Percentiles rank a stretch among this genome's conserved stretches.
Conservation (phyloP, 352 stramenopile genomes). For the Phytophthora hibernalis region DNA sequence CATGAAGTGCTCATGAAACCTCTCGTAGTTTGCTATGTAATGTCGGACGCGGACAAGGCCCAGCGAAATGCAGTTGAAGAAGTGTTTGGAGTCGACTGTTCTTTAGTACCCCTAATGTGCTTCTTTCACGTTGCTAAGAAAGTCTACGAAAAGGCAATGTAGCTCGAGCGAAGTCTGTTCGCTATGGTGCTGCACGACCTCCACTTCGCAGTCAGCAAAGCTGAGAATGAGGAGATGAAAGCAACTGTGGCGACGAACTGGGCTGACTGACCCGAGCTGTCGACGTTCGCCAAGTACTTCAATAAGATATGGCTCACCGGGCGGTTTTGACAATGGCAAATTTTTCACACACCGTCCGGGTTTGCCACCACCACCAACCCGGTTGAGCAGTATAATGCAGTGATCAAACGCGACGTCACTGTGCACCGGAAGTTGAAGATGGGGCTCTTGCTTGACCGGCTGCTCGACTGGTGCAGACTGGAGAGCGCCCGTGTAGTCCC, state of each 20-base stretch:
- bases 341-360: slow-evolving; percentile 12
- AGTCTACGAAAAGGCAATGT: slow-evolving; percentile 11
- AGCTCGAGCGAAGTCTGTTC: neutral
- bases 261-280: neutral
- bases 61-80: neutral
- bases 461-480: slow-evolving; percentile 3
- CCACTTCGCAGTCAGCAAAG: slow-evolving; percentile 2
- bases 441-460: neutral
- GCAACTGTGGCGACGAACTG: neutral
- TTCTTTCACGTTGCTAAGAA: slow-evolving; percentile 21
- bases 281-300: slow-evolving; percentile 4
- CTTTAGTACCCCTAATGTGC: slow-evolving; percentile 5
- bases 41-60: too few relatives aligned
- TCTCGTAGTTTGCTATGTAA: too few relatives aligned
- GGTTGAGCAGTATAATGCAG: slow-evolving; percentile 9
- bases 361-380: slow-evolving; percentile 7
- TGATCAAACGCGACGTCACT: slow-evolving; percentile 9
- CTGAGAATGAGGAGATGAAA: neutral
- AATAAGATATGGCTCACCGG: neutral
- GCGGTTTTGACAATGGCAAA: slow-evolving; percentile 15
- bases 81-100: slow-evolving; percentile 10
- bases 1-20: too few relatives aligned
- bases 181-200: slow-evolving; percentile 2
- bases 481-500: too few relatives aligned
- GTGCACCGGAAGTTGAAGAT: slow-evolving; percentile 12